Percentiles rank a stretch among this genome's conserved stretches.
Conservation (phyloP, 2,329 filamentous ascomycete species). For the Ophiostoma himal-ulmi region DNA sequence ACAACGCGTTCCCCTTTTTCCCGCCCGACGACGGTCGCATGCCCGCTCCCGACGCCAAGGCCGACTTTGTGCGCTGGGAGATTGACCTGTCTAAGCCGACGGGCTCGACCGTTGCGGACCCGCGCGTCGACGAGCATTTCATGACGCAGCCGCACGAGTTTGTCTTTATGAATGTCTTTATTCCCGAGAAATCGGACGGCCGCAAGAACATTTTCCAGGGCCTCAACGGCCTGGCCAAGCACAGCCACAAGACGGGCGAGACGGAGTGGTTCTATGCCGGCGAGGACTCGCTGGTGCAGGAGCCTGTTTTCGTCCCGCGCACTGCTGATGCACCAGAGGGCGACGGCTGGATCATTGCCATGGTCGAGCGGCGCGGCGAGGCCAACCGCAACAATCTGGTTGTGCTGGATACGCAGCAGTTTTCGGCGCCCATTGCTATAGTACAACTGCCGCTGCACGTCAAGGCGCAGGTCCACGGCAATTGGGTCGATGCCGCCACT, state of each 20-base stretch:
- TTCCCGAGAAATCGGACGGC: not conserved
- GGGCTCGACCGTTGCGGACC: slow-evolving; percentile 30
- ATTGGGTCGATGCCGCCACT: slow-evolving; percentile 27
- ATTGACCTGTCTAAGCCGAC: slow-evolving; percentile 34
- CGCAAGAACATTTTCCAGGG: not conserved
- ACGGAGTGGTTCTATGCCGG: slow-evolving; percentile 34
- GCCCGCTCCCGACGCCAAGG: slow-evolving; percentile 35
- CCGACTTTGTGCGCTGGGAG: slow-evolving; percentile 40
- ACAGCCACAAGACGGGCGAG: slow-evolving; percentile 30
- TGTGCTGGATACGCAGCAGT: slow-evolving; percentile 27
- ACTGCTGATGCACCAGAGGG: slow-evolving; percentile 34
- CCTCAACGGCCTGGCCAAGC: slow-evolving; percentile 33
- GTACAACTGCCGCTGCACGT: slow-evolving; percentile 26
- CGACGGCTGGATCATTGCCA: slow-evolving; percentile 40
- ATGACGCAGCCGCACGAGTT: slow-evolving; percentile 24
- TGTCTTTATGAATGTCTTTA: slow-evolving; percentile 31
- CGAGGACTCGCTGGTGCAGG: slow-evolving; percentile 36
- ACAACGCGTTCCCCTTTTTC: slow-evolving; percentile 38
- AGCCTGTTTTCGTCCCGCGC: slow-evolving; percentile 41
- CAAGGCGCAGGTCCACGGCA: slow-evolving; percentile 28
- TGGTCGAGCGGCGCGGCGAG: slow-evolving; percentile 29
- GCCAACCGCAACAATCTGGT: slow-evolving; percentile 28
- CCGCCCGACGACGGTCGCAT: slow-evolving; percentile 30
- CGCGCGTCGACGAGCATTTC: slow-evolving; percentile 40
- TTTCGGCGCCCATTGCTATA: slow-evolving; percentile 24